Evolutionary conservation across 306 rosid genomes (phyloP).

Genomic region (Canavalia ensiformis): DNA sequence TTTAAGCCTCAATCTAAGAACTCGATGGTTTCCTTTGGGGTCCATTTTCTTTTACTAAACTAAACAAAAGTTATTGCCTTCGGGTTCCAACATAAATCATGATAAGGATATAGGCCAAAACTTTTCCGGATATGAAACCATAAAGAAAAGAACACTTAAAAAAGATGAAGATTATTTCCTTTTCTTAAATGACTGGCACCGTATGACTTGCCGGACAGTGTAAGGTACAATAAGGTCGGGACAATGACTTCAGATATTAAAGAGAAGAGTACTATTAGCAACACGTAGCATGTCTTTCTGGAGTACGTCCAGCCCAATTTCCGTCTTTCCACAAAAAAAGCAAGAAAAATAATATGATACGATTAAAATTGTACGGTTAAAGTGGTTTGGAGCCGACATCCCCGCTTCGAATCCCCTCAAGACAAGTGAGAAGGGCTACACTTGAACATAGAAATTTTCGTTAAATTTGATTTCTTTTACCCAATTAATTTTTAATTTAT

Average conservation of each 20-base stretch:
- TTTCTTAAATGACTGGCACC: background rate
- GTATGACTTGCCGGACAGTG: conserved; percentile 45
- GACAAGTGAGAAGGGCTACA: background rate
- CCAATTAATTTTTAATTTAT: background rate
- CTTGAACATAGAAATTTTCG: background rate
- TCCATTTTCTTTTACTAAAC: conserved; percentile 16
- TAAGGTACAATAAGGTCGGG: conserved; percentile 46
- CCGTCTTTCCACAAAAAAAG: background rate
- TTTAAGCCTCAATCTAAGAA: conserved; percentile 12
- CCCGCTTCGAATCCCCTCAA: background rate
- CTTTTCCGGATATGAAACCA: conserved; percentile 31
- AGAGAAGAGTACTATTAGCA: background rate
- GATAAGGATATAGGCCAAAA: conserved; percentile 45
- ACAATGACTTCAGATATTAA: conserved; percentile 26
- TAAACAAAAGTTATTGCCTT: conserved; percentile 30
- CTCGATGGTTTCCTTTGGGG: background rate
- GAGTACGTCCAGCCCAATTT: conserved; percentile 19
- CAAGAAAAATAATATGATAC: too few relatives aligned
- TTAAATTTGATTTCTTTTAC: background rate
- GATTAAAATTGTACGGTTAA: background rate
- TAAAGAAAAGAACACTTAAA: conserved; percentile 29
- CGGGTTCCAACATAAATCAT: conserved; percentile 46
- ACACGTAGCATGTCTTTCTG: conserved; percentile 36
- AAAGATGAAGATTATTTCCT: conserved; percentile 31
- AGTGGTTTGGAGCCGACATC: conserved; percentile 2